These are phyloP conservation scores for Lumnitzera littorea DNA, from an alignment of 345 rosid species.

Conservation along the genomic window DNA sequence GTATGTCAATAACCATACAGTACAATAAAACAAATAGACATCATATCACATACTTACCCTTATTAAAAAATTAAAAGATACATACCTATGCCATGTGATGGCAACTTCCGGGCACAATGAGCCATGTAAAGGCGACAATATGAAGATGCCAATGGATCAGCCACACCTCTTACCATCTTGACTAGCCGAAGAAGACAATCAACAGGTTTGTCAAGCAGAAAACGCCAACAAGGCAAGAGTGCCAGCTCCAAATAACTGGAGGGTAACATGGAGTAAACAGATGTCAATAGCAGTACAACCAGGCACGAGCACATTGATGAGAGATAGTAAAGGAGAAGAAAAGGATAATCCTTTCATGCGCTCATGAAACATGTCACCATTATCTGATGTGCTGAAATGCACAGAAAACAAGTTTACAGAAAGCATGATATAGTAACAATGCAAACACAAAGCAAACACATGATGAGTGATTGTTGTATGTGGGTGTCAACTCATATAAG, in stretches of 20 bases:
- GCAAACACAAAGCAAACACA: too few species aligned
- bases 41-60: not conserved
- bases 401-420: too few species aligned
- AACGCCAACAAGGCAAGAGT: constrained; percentile 83
- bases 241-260: constrained; percentile 86
- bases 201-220: constrained; percentile 46
- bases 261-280: not conserved
- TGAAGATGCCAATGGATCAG: constrained; percentile 75
- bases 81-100: constrained; percentile 45
- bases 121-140: constrained; percentile 77
- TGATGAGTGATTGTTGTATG: too few species aligned
- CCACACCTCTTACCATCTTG: constrained; percentile 81
- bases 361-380: not conserved
- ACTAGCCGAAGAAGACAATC: constrained; percentile 59
- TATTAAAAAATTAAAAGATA: not conserved
- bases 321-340: too few species aligned
- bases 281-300: too few species aligned
- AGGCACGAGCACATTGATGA: too few species aligned
- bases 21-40: too few species aligned
- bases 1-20: too few species aligned
- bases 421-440: too few species aligned
- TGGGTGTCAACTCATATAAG: too few species aligned
- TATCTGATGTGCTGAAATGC: not conserved
- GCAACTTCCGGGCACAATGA: constrained; percentile 59
- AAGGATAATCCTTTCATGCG: too few species aligned